Base-by-base conservation (phyloP, 192 early-diverging fungal species). In the Podochytrium sp. region DNA sequence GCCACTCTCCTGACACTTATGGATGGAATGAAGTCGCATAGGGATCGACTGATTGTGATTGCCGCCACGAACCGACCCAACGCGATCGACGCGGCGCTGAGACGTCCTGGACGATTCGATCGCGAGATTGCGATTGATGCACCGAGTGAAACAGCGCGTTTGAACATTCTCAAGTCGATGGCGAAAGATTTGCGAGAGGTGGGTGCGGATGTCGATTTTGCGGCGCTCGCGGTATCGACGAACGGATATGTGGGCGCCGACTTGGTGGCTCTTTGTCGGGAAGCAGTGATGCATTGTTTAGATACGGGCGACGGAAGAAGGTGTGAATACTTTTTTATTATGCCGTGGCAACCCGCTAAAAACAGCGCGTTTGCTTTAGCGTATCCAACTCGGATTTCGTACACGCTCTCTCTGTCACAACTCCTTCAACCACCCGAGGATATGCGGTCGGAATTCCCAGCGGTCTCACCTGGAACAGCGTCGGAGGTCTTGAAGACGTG, bases 161-260 rank as follows among this genome's bases (percentile, higher is more conserved):
- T 70, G 1, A 59, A 80, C n/a, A 93, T 96, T 16, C 79, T 99
- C 27, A 3, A 37, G 3, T 78, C 84, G 18, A 79, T 92, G 67
- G 84, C 87, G 39, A 66, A 76, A 4, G 76, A 68, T 18, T 25
- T 32, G 7, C 39, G 55, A 39, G 79, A 87, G 1, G 38, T 93
- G 12, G 77, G 55, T 49, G 34, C 55, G 7, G 75, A 75, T 38
- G 83, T 94, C 0, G 84, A 91, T 67, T 56, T 91, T 12, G 76
- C 80, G 68, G 73, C 58, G 14, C 18, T 81, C 4, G 74, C 71
- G 23, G 65, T 79, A 38, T 71, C 81, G 59, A 96, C 95, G 4
- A 93, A 93, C 77, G 97, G 96, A 1, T 98, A 92, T 78, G 96
- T 98, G 4, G 95, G 92, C 47, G 95, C 98, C 0, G 98, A 99